Percentiles rank a stretch among this genome's conserved stretches.
Evolutionary conservation across 169 alveolate species (phyloP).

Genomic region (Eimeria falciformis): DNA sequence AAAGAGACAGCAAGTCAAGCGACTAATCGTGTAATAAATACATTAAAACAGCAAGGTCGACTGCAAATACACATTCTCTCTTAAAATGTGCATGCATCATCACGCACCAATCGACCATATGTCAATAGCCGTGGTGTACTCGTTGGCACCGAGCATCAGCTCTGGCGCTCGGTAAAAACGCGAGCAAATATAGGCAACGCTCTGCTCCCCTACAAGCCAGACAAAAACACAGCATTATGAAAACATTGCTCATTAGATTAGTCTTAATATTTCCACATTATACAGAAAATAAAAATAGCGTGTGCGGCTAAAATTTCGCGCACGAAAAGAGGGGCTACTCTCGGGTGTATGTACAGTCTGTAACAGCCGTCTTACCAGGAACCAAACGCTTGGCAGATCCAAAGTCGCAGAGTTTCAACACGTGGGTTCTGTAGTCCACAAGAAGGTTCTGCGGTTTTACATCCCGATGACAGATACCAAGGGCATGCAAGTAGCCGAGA

Average conservation of each 20-base stretch:
- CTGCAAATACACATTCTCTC: neutral
- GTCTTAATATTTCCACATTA: too few relatives aligned
- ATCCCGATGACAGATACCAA: constrained; percentile 98
- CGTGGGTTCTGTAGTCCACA: constrained; percentile 95
- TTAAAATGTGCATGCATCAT: neutral
- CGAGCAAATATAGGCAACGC: constrained; percentile 94
- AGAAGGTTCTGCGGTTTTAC: constrained; percentile 99
- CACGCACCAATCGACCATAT: constrained; percentile 96
- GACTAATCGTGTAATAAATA: neutral
- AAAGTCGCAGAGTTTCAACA: constrained; percentile 97
- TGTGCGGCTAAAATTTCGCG: too few relatives aligned
- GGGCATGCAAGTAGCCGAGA: constrained; percentile 95
- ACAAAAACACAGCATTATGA: too few relatives aligned
- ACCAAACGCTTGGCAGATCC: constrained; percentile 97
- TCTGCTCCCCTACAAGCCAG: constrained; percentile 72
- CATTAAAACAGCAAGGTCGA: neutral
- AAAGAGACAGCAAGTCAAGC: too few relatives aligned
- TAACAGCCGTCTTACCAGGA: constrained; percentile 85
- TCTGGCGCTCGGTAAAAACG: constrained; percentile 99
- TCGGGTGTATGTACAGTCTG: too few relatives aligned
- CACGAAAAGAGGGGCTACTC: too few relatives aligned
- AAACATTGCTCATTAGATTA: too few relatives aligned
- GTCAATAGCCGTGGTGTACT: constrained; percentile 98
- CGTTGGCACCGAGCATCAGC: constrained; percentile 98
- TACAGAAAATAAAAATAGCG: too few relatives aligned